Conservation (phyloP, 2,329 filamentous ascomycete genomes). For the Xylariomycetidae sp. region DNA sequence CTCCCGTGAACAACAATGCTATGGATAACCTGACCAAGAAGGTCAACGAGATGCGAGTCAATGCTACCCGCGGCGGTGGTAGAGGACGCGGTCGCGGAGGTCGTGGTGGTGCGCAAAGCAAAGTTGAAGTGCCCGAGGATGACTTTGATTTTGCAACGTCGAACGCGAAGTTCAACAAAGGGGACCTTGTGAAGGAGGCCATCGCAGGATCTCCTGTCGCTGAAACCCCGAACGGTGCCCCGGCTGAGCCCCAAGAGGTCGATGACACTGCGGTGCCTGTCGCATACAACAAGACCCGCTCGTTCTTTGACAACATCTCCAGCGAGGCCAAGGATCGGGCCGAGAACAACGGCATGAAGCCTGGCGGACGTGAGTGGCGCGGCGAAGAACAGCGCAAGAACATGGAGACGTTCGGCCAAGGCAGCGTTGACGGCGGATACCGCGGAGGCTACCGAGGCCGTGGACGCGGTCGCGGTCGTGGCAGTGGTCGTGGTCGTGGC, state of each 20-base stretch:
- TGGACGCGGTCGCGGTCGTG: slow-evolving; percentile 63
- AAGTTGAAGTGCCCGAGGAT: slow-evolving; percentile 81
- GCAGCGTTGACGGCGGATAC: slow-evolving; percentile 79
- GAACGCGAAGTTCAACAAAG: slow-evolving; percentile 85
- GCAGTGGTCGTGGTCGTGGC: slow-evolving; percentile 33
- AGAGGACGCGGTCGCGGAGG: slow-evolving; percentile 42
- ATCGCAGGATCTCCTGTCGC: slow-evolving; percentile 67
- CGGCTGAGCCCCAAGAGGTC: slow-evolving; percentile 28
- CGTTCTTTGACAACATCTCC: slow-evolving; percentile 98
- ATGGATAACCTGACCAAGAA: slow-evolving; percentile 69
- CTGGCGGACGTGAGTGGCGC: slow-evolving; percentile 82
- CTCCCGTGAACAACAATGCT: slow-evolving; percentile 36
- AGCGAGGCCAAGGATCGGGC: slow-evolving; percentile 87
- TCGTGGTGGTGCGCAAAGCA: slow-evolving; percentile 42
- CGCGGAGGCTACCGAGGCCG: slow-evolving; percentile 73
- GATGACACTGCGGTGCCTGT: slow-evolving; percentile 31
- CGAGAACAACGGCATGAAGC: slow-evolving; percentile 60
- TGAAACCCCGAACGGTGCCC: slow-evolving; percentile 40
- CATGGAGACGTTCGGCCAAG: slow-evolving; percentile 95
- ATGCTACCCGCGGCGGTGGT: slow-evolving; percentile 46
- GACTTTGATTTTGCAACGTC: slow-evolving; percentile 88
- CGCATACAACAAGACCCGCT: slow-evolving; percentile 79
- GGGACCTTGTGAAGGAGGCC: slow-evolving; percentile 82
- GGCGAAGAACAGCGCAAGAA: slow-evolving; percentile 92
- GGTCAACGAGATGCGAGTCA: slow-evolving; percentile 70